Base-by-base conservation (phyloP, 2,329 filamentous ascomycete species). In the Leptographium lundbergii region DNA sequence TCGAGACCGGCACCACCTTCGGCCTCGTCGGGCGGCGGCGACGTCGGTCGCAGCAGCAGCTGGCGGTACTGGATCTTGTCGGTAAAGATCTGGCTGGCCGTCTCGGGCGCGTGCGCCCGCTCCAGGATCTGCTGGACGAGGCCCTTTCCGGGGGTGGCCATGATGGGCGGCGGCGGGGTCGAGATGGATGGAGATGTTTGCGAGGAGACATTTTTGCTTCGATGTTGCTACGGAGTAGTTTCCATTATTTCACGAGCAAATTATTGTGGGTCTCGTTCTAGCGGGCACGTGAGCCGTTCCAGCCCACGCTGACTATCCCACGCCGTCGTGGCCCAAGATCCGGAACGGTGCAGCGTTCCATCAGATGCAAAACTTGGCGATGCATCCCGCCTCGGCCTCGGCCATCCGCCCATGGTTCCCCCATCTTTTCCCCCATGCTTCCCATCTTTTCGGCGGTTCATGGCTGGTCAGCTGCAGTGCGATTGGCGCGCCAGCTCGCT, bases 61-160 rank as follows among this genome's bases (percentile, higher is more conserved):
- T 89, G 86, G 54, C 90, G 89, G 68, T 89, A 85, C 66, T 89
- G 84, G 69, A 96, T 83, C 72, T 91, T 91, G 63, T 95, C 89
- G 62, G 80, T 78, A 77, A 87, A 92, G 71, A 96, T 88, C 58
- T 84, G 80, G 39, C 77, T 75, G 58, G 85, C 82, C 60, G 81
- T 85, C 63, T 87, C 80, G 29, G 89, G 86, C 2, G 88, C 86
- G 73, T 96, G 90, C 11, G 89, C 90, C 66, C 88, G 85, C 6
- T 80, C 73, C 57, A 97, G 85, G 56, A 96, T 83, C 9, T 78
- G 73, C 63, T 84, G 62, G 50, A 63, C 56, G 4, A 42, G 51
- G 32, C 50, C 42, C 10, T 60, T 59, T 58, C 60, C 13, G 14
- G 58, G 78, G 0, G 82, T 84, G 10, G 39, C 25, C 36, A 47